Conservation (phyloP, 2,329 filamentous ascomycete species). For the Fonsecaea multimorphosa region DNA sequence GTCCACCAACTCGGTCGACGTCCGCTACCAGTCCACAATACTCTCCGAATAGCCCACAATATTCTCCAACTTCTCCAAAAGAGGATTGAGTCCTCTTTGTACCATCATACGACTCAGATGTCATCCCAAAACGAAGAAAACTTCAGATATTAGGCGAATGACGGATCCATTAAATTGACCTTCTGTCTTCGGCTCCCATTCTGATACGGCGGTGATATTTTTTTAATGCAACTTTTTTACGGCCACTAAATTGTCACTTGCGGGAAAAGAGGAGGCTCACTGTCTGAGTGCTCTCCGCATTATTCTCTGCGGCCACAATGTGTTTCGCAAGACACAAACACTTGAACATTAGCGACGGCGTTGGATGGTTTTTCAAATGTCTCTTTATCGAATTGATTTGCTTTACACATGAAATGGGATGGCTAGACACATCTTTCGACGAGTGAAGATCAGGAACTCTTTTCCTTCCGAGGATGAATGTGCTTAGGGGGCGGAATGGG, state of each 20-base stretch:
- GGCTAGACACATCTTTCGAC: slow-evolving; percentile 18
- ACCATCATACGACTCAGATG: slow-evolving; percentile 34
- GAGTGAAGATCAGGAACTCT: slow-evolving; percentile 26
- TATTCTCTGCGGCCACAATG: slow-evolving; percentile 20
- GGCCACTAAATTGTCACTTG: slow-evolving; percentile 31
- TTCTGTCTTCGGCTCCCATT: slow-evolving; percentile 34
- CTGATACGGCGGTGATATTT: slow-evolving; percentile 22
- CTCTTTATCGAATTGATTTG: slow-evolving; percentile 24
- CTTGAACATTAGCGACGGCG: slow-evolving; percentile 39
- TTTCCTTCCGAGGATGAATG: slow-evolving; percentile 21
- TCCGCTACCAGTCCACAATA: slow-evolving; percentile 60
- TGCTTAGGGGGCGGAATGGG: slow-evolving; percentile 13
- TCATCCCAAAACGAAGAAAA: slow-evolving; percentile 14
- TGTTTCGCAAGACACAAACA: slow-evolving; percentile 29
- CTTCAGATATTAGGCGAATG: slow-evolving; percentile 14
- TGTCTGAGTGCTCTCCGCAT: slow-evolving; percentile 12
- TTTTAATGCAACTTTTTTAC: slow-evolving; percentile 27
- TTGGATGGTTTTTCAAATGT: slow-evolving; percentile 33
- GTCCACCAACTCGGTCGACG: slow-evolving; percentile 48
- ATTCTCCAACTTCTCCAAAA: slow-evolving; percentile 46
- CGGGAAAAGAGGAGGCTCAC: slow-evolving; percentile 14
- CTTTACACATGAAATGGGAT: slow-evolving; percentile 22
- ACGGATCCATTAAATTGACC: slow-evolving; percentile 42
- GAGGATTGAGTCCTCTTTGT: slow-evolving; percentile 37
- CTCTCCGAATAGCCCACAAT: slow-evolving; percentile 58